A percentile compares a stretch with the other conserved stretches of the same genome.
phyloP scores from a whole-genome alignment of 176 grass and related monocot species.

The Rhynchospora breviuscula region DNA sequence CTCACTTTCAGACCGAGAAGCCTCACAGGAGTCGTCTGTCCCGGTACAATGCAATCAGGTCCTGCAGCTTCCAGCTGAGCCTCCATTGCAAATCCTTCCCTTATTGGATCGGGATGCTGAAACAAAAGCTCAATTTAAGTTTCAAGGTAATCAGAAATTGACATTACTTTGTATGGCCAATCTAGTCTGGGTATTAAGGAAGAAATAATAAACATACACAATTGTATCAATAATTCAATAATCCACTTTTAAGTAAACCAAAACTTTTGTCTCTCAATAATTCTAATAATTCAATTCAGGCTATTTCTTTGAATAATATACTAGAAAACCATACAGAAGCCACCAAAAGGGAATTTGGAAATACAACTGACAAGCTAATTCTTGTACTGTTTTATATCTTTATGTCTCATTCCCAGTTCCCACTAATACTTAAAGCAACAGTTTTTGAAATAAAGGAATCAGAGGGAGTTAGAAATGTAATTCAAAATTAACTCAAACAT shows the following conservation, averaged over 20 bases:
- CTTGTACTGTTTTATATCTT: background rate
- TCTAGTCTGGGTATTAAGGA: background rate
- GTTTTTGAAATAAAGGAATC: background rate
- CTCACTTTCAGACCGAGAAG: constrained; percentile 85
- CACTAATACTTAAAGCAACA: background rate
- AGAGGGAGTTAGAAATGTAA: background rate
- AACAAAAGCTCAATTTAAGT: background rate
- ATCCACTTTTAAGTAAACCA: background rate
- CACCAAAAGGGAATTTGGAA: constrained; percentile 1
- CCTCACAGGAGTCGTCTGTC: constrained; percentile 65
- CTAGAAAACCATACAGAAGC: background rate
- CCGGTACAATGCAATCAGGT: constrained; percentile 89
- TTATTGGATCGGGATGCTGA: constrained; percentile 90
- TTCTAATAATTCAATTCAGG: background rate
- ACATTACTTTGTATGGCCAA: background rate
- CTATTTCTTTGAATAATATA: background rate
- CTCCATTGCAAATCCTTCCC: constrained; percentile 83
- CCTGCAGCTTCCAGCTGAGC: constrained; percentile 81
- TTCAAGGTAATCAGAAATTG: background rate
- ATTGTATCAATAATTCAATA: background rate
- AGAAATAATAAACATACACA: background rate
- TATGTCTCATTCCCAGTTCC: background rate
- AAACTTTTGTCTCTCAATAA: background rate
- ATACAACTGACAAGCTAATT: constrained; percentile 14
- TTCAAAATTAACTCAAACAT: background rate